Evolutionary conservation across 306 rosid species (phyloP).

Genomic region (Citrullus amarus): DNA sequence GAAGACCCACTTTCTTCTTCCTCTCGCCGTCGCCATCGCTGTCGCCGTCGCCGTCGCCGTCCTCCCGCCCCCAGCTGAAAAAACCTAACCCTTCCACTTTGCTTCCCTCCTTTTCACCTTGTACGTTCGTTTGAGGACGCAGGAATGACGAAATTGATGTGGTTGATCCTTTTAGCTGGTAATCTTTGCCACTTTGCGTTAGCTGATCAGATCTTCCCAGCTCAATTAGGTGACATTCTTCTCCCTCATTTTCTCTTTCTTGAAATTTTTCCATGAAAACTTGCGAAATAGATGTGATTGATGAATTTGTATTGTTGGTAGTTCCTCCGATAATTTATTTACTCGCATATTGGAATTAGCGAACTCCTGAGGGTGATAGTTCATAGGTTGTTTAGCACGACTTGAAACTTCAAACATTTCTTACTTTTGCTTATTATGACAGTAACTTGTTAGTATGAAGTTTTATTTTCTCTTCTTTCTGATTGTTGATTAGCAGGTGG

Average conservation of each 20-base stretch:
- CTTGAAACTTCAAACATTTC: background rate
- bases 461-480: background rate
- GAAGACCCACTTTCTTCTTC: slow-evolving; percentile 2
- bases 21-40: background rate
- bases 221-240: slow-evolving; percentile 35
- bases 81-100: background rate
- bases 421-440: background rate
- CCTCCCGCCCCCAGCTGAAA: background rate
- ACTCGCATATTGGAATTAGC: background rate
- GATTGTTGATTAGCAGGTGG: slow-evolving; percentile 37
- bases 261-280: background rate
- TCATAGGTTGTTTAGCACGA: background rate
- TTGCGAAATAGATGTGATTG: background rate
- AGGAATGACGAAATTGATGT: slow-evolving; percentile 27
- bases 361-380: background rate
- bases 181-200: slow-evolving; percentile 18
- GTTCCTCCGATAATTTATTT: background rate
- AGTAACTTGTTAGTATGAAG: background rate
- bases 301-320: background rate
- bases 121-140: background rate
- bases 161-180: slow-evolving; percentile 20
- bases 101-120: background rate
- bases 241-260: background rate
- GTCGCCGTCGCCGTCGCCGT: background rate
- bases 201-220: slow-evolving; percentile 50